These are phyloP conservation scores for Exophiala sp. DNA, from an alignment of 2,329 filamentous ascomycete genomes.

Conservation along the genomic window DNA sequence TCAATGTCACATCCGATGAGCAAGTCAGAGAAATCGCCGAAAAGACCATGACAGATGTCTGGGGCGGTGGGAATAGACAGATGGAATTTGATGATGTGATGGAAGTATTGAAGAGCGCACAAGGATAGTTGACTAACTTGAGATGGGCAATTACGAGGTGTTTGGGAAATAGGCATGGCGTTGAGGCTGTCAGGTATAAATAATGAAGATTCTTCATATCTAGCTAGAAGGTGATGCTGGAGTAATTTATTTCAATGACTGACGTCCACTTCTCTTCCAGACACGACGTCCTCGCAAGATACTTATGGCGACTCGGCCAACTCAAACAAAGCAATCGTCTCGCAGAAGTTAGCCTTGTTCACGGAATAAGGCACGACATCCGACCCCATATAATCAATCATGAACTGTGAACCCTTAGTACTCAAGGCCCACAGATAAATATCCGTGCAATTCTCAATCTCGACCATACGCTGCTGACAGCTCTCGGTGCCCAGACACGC, in stretches of 20 bases:
- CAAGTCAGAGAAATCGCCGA: too few relatives aligned
- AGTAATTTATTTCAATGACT: too few relatives aligned
- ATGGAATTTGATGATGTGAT: too few relatives aligned
- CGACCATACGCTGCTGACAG: conserved; percentile 27
- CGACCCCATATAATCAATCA: conserved; percentile 25
- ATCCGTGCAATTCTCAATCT: conserved; percentile 22
- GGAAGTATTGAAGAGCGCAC: too few relatives aligned
- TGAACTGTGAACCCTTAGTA: conserved; percentile 25
- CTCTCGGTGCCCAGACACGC: conserved; percentile 34
- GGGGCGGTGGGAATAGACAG: too few relatives aligned
- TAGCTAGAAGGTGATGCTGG: too few relatives aligned
- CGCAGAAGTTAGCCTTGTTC: conserved; percentile 25
- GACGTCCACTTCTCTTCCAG: too few relatives aligned
- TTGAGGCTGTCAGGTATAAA: background rate
- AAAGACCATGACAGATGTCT: too few relatives aligned
- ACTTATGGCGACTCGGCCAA: conserved; percentile 11
- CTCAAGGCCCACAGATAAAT: conserved; percentile 26
- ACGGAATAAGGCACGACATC: conserved; percentile 23
- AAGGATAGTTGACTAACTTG: background rate
- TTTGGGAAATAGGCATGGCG: background rate
- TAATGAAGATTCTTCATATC: background rate
- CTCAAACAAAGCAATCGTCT: conserved; percentile 25
- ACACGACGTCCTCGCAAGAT: too few relatives aligned
- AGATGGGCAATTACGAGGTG: background rate
- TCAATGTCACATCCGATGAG: too few relatives aligned